These are phyloP conservation scores for Ettlia oleoabundans DNA, from an alignment of 139 green algal genomes.

Conservation along the genomic window DNA sequence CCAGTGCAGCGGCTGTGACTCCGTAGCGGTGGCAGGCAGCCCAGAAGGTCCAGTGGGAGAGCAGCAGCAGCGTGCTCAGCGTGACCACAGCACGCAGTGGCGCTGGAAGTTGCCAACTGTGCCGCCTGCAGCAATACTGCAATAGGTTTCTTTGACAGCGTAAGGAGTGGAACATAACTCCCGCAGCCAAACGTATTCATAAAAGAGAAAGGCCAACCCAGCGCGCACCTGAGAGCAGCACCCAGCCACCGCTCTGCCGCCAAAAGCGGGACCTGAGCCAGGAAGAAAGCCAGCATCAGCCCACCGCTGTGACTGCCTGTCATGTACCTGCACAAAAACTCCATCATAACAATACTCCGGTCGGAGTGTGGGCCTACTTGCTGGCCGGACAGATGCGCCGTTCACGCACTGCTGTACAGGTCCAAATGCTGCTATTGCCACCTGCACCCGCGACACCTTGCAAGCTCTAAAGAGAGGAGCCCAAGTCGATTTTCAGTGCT, in stretches of 20 bases:
- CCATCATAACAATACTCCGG: too few relatives aligned
- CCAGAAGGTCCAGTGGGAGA: constrained; percentile 3
- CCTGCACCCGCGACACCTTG: too few relatives aligned
- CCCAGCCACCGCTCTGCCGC: neutral
- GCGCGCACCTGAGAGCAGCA: neutral
- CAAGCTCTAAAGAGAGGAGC: too few relatives aligned
- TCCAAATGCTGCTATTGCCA: too few relatives aligned
- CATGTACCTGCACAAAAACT: constrained; percentile 40
- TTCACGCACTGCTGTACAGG: too few relatives aligned
- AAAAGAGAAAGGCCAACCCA: neutral
- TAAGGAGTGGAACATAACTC: neutral
- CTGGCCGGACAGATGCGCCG: too few relatives aligned
- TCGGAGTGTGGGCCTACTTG: too few relatives aligned
- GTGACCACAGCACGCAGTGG: neutral
- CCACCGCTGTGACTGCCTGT: neutral
- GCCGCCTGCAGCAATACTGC: neutral
- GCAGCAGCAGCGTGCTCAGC: constrained; percentile 6
- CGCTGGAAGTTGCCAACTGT: neutral
- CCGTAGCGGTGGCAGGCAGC: neutral
- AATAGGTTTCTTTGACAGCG: neutral
- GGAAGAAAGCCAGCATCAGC: constrained; percentile 10
- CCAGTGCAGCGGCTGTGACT: neutral
- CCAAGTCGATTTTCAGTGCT: too few relatives aligned
- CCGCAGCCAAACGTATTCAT: neutral
- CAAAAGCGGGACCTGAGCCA: constrained; percentile 14